Conservation (phyloP, 1,139 yeast genomes). For the Debaryomyces nepalensis region DNA sequence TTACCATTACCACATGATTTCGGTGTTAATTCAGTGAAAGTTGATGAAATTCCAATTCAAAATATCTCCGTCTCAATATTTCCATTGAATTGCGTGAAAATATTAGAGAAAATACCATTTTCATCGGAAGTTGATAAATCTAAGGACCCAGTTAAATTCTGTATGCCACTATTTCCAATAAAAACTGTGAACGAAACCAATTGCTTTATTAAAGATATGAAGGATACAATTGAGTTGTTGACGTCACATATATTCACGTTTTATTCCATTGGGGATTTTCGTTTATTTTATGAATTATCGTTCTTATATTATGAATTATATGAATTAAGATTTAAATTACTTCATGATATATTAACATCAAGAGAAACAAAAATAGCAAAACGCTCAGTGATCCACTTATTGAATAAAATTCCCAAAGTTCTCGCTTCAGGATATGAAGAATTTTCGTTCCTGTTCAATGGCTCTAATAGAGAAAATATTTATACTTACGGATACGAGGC, state of each 20-base stretch:
- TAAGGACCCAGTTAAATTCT: conserved; percentile 33
- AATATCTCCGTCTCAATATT: conserved; percentile 58
- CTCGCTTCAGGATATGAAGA: conserved; percentile 57
- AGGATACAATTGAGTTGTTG: conserved; percentile 58
- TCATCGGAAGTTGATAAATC: conserved; percentile 31
- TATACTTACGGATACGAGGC: conserved; percentile 83
- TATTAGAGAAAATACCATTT: conserved; percentile 40
- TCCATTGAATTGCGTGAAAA: conserved; percentile 58
- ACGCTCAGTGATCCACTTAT: conserved; percentile 62
- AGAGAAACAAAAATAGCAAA: conserved; percentile 60
- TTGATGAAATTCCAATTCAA: conserved; percentile 64
- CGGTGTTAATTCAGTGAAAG: conserved; percentile 60
- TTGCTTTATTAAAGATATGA: conserved; percentile 56
- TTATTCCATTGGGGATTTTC: conserved; percentile 71
- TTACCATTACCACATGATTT: conserved; percentile 74
- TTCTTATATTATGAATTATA: conserved; percentile 62
- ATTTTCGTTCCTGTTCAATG: conserved; percentile 48
- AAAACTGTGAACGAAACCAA: conserved; percentile 7
- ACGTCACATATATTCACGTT: conserved; percentile 69
- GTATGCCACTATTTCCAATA: conserved; percentile 17
- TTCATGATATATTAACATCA: conserved; percentile 59
- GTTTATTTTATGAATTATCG: conserved; percentile 58
- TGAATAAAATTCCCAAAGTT: conserved; percentile 71
- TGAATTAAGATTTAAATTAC: conserved; percentile 63
- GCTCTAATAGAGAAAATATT: conserved; percentile 47